Base-by-base conservation (phyloP, 148 eudicot species). In the Chenopodium formosanum region DNA sequence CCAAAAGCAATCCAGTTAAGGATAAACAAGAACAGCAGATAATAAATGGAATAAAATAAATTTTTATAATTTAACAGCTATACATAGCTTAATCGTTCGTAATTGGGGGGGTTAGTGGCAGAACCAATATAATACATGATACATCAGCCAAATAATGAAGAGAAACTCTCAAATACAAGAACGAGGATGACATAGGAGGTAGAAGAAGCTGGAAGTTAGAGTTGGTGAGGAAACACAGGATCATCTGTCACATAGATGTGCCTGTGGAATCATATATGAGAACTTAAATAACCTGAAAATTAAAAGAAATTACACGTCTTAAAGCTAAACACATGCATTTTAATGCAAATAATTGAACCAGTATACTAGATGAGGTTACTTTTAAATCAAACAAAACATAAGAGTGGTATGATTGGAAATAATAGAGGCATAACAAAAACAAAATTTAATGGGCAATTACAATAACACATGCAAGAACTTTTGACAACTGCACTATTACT, bases 241-340 rank as follows among this genome's bases (percentile, higher is more conserved):
- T 78, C 75, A 80, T 75, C 79, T 78, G 78, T 84, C 84, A 81
- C 72, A 73, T 37, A 80, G 73, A 81, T 64, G 70, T 44, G 62
- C 75, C 83, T 80, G 76, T 66, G 65, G 82, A 83, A 80, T 80
- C 85, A 80, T 71, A 76, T 70, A 76, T 70, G 80, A 79, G 85
- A 82, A 86, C 83, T 76, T 74, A 79, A 68, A 76, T 67, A 82
- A 76, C 85, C 81, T 86, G 78, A 82, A 79, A 82, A 71, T 74
- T 23, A 68, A 82, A 82, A 32, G 69, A 66, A 80, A 80, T 67
- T 73, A 78, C 82, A 76, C 56, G 65, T 53, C 79, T 82, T 7
- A 71, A 82, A 66, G 58, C 70, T 32, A 76, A 40, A 67, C 60
- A 14, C 56, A 77, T 63, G 73, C 7, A 27, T 22, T 40, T 9